Percentiles rank a stretch among this genome's conserved stretches.
Evolutionary conservation across 1,284 basidiomycete genomes (phyloP).

Genomic region (Caloboletus inedulis): DNA sequence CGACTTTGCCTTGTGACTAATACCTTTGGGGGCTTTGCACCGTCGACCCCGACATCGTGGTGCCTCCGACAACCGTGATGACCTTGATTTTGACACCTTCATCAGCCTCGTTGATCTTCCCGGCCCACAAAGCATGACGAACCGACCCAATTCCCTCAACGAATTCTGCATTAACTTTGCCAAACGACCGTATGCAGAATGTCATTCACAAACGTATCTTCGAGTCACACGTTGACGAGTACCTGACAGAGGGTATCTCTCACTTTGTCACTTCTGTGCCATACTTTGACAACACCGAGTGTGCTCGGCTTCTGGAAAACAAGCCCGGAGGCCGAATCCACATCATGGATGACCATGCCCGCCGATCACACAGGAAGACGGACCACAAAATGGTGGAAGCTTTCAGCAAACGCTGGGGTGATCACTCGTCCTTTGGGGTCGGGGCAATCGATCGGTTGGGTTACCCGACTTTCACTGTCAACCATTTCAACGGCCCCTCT

Average conservation of each 20-base stretch:
- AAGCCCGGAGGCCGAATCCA: slow-evolving; percentile 89
- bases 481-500: slow-evolving; percentile 81
- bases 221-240: slow-evolving; percentile 78
- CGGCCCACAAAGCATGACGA: slow-evolving; percentile 86
- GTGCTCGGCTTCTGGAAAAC: slow-evolving; percentile 83
- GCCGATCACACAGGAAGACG: slow-evolving; percentile 84
- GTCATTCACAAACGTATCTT: slow-evolving; percentile 82
- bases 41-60: slow-evolving; percentile 91
- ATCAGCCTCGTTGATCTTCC: slow-evolving; percentile 96
- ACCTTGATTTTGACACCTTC: slow-evolving; percentile 89
- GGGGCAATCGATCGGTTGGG: slow-evolving; percentile 76
- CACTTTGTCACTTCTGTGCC: slow-evolving; percentile 68
- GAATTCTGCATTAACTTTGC: slow-evolving; percentile 97
- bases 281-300: slow-evolving; percentile 92
- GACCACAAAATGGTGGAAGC: slow-evolving; percentile 94
- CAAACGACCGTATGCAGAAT: slow-evolving; percentile 82
- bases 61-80: slow-evolving; percentile 89
- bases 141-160: slow-evolving; percentile 86
- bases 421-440: slow-evolving; percentile 87
- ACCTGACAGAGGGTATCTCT: slow-evolving; percentile 80
- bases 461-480: slow-evolving; percentile 86
- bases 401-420: slow-evolving; percentile 91
- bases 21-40: slow-evolving; percentile 96
- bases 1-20: too few species aligned
- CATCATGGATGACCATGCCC: slow-evolving; percentile 96